Evolutionary conservation across 352 stramenopile genomes (phyloP), one percentile per base, ranked within the genome.

Genomic region (Phytophthora constricta): DNA sequence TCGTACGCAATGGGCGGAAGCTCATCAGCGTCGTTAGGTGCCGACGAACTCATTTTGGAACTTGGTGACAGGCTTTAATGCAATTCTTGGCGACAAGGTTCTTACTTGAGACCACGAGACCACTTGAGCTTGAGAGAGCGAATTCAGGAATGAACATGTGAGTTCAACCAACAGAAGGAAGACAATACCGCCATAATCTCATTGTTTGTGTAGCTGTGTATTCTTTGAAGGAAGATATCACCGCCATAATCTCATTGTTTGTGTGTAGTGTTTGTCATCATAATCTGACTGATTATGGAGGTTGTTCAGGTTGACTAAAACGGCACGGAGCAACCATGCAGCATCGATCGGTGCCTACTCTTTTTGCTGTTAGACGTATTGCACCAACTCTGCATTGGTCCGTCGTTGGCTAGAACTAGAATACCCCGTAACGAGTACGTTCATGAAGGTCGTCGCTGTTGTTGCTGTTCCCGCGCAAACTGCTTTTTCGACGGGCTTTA

Each of bases 401-500:
- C n/a, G n/a, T n/a, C n/a, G n/a, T n/a, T n/a, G n/a, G n/a, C n/a
- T 37, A 7, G 31, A 37, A 7, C 13, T 37, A 67, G 23, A 55
- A 60, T 2, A 61, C 23, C 27, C 43, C 49, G 37, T 68, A 47
- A 8, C 51, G 60, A 22, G 50, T 55, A 17, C 27, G 52, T n/a
- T 66, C 49, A 13, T 50, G 48, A 9, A 13, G 14, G 8, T 79
- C 64, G n/a, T 74, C 72, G 17, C 62, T 58, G 41, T 84, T 80
- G 42, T 84, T 84, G 58, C 62, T 79, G 46, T 60, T 77, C 41
- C 59, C 81, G 17, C 76, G 73, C 22, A 79, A 60, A 23, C 67
- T 77, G 56, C 72, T 91, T 50, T 89, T 89, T 31, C 82, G 80
- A 4, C 83, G 69, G 42, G 87, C 81, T 69, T 93, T 93, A 65